phyloP scores from a whole-genome alignment of 148 eudicot species.

The Spergularia marina region DNA sequence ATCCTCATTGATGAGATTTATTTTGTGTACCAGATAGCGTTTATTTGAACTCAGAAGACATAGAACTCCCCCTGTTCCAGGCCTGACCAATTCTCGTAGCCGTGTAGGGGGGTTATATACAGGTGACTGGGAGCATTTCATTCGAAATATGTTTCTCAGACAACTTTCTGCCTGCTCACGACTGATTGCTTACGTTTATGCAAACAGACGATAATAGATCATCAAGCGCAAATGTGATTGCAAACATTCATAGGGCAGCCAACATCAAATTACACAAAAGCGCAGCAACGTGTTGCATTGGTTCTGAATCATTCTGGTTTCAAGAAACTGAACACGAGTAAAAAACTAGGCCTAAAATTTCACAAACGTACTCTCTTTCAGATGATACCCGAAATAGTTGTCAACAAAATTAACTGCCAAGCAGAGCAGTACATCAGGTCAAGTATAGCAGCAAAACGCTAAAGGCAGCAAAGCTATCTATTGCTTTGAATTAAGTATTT shows the following conservation, averaged over 20 bases:
- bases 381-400: not conserved
- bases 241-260: not conserved
- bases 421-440: conserved; percentile 8
- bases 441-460: not conserved
- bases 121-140: too few species aligned
- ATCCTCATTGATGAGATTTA: too few species aligned
- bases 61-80: too few species aligned
- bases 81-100: too few species aligned
- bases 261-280: not conserved
- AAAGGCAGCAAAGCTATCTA: not conserved
- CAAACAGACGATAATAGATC: not conserved
- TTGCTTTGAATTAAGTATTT: conserved; percentile 8
- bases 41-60: too few species aligned
- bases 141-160: too few species aligned
- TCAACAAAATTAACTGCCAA: conserved; percentile 9
- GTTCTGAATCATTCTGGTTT: not conserved
- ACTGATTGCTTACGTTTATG: not conserved
- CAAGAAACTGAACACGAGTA: not conserved
- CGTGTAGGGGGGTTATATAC: too few species aligned
- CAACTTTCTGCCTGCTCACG: too few species aligned
- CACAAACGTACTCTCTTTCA: not conserved
- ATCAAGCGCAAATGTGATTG: not conserved
- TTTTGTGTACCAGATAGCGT: too few species aligned
- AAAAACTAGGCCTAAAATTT: not conserved
- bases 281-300: not conserved